A percentile compares a stretch with the other conserved stretches of the same genome.
Evolutionary conservation across 2,329 filamentous ascomycete species (phyloP).

Genomic region (Epichloe sp.): DNA sequence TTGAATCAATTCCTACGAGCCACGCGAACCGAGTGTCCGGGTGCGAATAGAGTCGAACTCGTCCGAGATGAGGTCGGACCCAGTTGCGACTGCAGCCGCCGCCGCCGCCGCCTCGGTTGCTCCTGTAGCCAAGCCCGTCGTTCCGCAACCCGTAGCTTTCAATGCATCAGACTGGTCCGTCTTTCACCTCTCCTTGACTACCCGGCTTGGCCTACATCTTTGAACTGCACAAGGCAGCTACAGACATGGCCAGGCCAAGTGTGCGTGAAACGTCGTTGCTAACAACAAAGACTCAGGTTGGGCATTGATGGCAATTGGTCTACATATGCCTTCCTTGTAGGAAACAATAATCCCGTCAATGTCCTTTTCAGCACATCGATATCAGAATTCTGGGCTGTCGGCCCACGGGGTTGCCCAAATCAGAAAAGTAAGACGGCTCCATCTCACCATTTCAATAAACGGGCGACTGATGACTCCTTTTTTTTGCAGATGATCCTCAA

Average conservation of each 20-base stretch:
- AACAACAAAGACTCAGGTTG: constrained; percentile 29
- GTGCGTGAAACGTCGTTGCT: neutral
- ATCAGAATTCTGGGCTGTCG: constrained; percentile 59
- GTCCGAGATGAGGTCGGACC: constrained; percentile 5
- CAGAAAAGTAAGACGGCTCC: constrained; percentile 25
- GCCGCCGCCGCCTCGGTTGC: constrained; percentile 2
- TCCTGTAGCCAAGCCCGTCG: neutral
- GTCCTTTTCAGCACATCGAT: constrained; percentile 49
- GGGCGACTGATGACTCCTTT: constrained; percentile 4
- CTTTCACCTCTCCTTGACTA: neutral
- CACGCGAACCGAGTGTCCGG: neutral
- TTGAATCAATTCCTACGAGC: neutral
- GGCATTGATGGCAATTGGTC: constrained; percentile 62
- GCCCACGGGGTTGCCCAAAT: constrained; percentile 37
- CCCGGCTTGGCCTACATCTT: neutral
- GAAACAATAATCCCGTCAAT: constrained; percentile 26
- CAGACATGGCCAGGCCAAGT: neutral
- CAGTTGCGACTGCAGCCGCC: constrained; percentile 3
- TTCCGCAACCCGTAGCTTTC: constrained; percentile 10
- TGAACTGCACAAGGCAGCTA: neutral
- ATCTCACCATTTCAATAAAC: neutral
- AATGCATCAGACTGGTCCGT: constrained; percentile 12
- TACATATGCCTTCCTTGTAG: constrained; percentile 42
- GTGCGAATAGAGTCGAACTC: neutral
- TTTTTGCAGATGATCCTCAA: constrained; percentile 27